Percentiles rank a stretch among this genome's conserved stretches.
These are phyloP conservation scores for Lolium multiflorum DNA, from an alignment of 176 grass and related monocot genomes.

Conservation along the genomic window DNA sequence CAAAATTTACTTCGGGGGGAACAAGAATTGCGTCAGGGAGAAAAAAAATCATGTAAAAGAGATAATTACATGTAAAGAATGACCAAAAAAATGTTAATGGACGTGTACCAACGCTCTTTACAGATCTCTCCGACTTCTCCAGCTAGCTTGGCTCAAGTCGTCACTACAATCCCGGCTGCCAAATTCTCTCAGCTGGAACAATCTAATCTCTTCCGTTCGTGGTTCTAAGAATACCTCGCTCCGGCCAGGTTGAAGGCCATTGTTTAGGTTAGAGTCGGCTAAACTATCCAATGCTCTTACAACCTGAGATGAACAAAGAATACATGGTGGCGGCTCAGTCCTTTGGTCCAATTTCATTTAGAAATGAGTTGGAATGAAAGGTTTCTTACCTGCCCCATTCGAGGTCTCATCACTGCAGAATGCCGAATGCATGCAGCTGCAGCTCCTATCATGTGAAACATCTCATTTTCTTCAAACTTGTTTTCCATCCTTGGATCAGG, in stretches of 20 bases:
- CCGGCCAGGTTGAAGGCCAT: conserved; percentile 80
- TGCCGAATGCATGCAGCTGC: conserved; percentile 92
- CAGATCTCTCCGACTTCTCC: conserved; percentile 65
- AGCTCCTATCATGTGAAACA: conserved; percentile 89
- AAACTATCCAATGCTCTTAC: conserved; percentile 95
- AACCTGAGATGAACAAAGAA: conserved; percentile 62
- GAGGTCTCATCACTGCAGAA: conserved; percentile 87
- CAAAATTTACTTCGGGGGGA: conserved; percentile 65
- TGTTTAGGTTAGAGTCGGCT: conserved; percentile 86
- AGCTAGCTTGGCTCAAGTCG: conserved; percentile 72
- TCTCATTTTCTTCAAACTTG: conserved; percentile 70
- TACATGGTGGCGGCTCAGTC: neutral
- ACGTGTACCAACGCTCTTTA: conserved; percentile 62
- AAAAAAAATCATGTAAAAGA: conserved; percentile 70
- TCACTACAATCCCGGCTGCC: conserved; percentile 73
- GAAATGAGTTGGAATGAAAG: conserved; percentile 1
- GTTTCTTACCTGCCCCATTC: conserved; percentile 88
- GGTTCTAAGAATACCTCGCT: conserved; percentile 88
- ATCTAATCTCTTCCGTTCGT: conserved; percentile 86
- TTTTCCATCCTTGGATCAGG: conserved; percentile 81
- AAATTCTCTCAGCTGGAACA: conserved; percentile 89
- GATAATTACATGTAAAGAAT: conserved; percentile 97
- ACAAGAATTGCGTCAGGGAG: conserved; percentile 65
- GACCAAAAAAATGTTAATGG: conserved; percentile 58
- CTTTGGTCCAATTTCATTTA: neutral